Evolutionary conservation across 2,329 filamentous ascomycete species (phyloP).

Genomic region (Scleromitrula shiraiana): DNA sequence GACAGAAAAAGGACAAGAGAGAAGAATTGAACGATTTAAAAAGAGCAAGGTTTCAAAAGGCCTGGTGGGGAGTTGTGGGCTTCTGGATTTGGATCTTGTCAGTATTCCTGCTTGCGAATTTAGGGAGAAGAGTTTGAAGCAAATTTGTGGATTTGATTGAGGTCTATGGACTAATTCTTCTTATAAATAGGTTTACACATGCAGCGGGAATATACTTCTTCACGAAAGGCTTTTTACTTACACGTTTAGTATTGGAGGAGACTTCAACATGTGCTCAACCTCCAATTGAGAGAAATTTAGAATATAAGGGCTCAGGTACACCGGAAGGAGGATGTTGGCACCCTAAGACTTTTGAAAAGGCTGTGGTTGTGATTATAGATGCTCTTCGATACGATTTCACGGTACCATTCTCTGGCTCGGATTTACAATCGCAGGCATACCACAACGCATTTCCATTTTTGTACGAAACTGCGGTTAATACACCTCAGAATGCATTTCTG

Average conservation of each 20-base stretch:
- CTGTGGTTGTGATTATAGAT: conserved; percentile 84
- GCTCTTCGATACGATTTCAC: conserved; percentile 96
- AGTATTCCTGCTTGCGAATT: conserved; percentile 15
- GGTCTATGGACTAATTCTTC: conserved; percentile 14
- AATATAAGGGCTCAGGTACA: conserved; percentile 27
- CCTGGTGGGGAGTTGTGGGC: conserved; percentile 27
- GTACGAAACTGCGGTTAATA: conserved; percentile 68
- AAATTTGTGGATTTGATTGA: not conserved
- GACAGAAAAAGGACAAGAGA: conserved; percentile 20
- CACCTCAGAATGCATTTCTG: conserved; percentile 78
- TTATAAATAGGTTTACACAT: conserved; percentile 48
- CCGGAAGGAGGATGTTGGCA: conserved; percentile 83
- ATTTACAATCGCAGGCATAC: conserved; percentile 48
- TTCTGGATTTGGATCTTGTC: conserved; percentile 30
- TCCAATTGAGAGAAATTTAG: conserved; percentile 46
- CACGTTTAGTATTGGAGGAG: conserved; percentile 70
- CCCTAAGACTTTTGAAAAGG: conserved; percentile 85
- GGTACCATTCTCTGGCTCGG: conserved; percentile 52
- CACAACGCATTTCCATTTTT: conserved; percentile 84
- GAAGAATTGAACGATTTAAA: conserved; percentile 26
- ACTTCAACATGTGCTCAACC: conserved; percentile 62
- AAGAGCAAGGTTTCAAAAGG: conserved; percentile 19
- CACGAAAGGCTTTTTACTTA: conserved; percentile 89
- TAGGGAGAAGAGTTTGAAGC: too few relatives aligned
- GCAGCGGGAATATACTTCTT: conserved; percentile 80